Conservation (phyloP, 768 basidiomycete species). For the Russula dissimulans region DNA sequence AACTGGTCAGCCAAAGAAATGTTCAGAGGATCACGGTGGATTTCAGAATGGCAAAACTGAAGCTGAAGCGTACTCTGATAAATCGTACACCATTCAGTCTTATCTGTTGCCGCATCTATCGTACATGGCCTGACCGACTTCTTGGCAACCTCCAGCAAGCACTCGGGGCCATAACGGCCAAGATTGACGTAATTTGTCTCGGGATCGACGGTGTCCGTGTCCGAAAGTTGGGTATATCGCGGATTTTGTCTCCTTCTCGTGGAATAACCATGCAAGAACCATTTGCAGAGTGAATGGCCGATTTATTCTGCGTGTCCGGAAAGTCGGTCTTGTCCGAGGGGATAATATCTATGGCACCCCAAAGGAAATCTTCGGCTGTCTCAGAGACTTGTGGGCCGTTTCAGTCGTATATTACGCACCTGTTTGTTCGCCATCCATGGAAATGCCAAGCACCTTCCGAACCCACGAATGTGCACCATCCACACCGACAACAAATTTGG, state of each 20-base stretch:
- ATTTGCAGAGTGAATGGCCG: constrained; percentile 41
- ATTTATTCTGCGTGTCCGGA: constrained; percentile 42
- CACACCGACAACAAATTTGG: constrained; percentile 68
- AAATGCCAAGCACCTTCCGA: constrained; percentile 51
- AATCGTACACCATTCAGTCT: constrained; percentile 41
- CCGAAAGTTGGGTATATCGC: constrained; percentile 43
- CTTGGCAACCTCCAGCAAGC: constrained; percentile 36
- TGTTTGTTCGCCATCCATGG: constrained; percentile 70
- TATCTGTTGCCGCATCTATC: constrained; percentile 24
- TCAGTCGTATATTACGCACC: constrained; percentile 20
- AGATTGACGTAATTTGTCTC: constrained; percentile 36
- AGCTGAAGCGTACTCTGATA: constrained; percentile 37
- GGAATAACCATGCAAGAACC: constrained; percentile 46
- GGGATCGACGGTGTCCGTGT: constrained; percentile 30
- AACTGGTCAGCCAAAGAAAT: constrained; percentile 32
- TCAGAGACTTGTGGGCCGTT: not conserved
- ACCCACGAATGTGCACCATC: constrained; percentile 86
- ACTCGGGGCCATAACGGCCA: constrained; percentile 29
- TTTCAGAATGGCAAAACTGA: constrained; percentile 23
- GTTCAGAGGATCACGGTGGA: not conserved
- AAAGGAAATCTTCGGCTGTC: constrained; percentile 50
- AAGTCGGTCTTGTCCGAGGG: constrained; percentile 39
- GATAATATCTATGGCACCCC: constrained; percentile 69
- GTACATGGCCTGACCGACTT: constrained; percentile 34
- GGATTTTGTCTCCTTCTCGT: constrained; percentile 38